Evolutionary conservation across 352 stramenopile genomes (phyloP), one percentile per base, ranked within the genome.

Genomic region (Blastocystis sp.): DNA sequence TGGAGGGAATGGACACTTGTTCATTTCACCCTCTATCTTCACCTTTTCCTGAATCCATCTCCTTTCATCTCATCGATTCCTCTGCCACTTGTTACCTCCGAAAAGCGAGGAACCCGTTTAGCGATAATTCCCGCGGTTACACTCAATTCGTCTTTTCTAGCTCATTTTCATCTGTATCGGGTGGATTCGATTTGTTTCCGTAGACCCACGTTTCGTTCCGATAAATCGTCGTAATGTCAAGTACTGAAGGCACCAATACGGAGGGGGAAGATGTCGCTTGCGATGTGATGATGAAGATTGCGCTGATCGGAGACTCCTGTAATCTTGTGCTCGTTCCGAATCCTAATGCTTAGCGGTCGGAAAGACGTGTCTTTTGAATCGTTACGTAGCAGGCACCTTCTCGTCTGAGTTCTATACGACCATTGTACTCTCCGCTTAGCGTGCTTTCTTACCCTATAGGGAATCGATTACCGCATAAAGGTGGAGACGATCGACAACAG

Each of bases 381-480:
- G 69, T 49, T 81, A 81, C 18, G 56, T 81, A 18, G 40, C 61
- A 51, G 69, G 69, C 27, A 81, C 69, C 46, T 81, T 81, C 63
- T 81, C 69, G 2, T 34, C 46, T 9, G 69, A 81, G 48, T 81
- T 81, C 27, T 81, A 81, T 44, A 81, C 69, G 2, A 81, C 69
- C 42, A 81, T 81, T 42, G 69, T 81, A 63, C 14, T 9, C 3
- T 24, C 29, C 32, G 51, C n/a, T 3, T 3, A 14, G 11, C 36
- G 24, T 7, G 34, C 21, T 40, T 40, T 44, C 21, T 44, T 42
- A n/a, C 3, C 32, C 8, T 53, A 38, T 81, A 81, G 69, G 69
- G 69, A 7, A 81, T 81, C 44, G 69, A 81, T 21, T 81, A 81
- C 63, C 69, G 69, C 56, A 81, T 44, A 42, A 81, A 81, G 46